phyloP scores from a whole-genome alignment of 352 stramenopile species.

The Pythium coloratum region DNA sequence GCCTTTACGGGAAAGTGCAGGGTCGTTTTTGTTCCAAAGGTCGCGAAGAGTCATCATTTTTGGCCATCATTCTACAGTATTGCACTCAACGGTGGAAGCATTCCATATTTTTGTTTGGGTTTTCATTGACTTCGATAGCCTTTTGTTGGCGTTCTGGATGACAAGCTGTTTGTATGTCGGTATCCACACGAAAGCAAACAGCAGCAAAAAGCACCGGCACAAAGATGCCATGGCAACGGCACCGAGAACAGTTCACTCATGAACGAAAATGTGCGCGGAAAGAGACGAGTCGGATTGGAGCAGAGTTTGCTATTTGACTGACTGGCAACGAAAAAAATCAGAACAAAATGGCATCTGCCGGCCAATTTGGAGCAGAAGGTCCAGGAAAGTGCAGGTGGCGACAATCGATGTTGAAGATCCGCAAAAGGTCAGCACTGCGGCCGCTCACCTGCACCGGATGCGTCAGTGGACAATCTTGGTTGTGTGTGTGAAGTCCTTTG shows the following conservation, averaged over 20 bases:
- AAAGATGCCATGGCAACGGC: too few relatives aligned
- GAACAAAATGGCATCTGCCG: background rate
- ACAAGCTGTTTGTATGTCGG: too few relatives aligned
- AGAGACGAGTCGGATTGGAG: background rate
- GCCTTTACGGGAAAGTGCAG: background rate
- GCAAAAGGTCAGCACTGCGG: conserved; percentile 20
- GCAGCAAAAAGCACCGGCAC: too few relatives aligned
- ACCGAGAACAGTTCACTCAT: too few relatives aligned
- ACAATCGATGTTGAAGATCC: conserved; percentile 30
- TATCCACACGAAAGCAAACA: too few relatives aligned
- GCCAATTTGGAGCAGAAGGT: conserved; percentile 15
- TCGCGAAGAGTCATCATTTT: background rate
- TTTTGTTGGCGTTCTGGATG: too few relatives aligned
- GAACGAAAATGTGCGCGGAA: background rate
- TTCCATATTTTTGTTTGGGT: background rate
- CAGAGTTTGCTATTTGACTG: background rate
- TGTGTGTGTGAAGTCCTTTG: background rate
- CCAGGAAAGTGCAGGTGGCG: conserved; percentile 9
- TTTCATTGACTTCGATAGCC: background rate
- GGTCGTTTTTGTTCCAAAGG: background rate
- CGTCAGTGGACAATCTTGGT: conserved; percentile 4
- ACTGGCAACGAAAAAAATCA: conserved; percentile 1
- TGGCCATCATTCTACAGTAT: background rate
- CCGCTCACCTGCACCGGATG: conserved; percentile 8
- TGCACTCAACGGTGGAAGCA: background rate